These are phyloP conservation scores for Calonectria pseudoturangicola DNA, from an alignment of 2,329 filamentous ascomycete genomes.

Conservation along the genomic window DNA sequence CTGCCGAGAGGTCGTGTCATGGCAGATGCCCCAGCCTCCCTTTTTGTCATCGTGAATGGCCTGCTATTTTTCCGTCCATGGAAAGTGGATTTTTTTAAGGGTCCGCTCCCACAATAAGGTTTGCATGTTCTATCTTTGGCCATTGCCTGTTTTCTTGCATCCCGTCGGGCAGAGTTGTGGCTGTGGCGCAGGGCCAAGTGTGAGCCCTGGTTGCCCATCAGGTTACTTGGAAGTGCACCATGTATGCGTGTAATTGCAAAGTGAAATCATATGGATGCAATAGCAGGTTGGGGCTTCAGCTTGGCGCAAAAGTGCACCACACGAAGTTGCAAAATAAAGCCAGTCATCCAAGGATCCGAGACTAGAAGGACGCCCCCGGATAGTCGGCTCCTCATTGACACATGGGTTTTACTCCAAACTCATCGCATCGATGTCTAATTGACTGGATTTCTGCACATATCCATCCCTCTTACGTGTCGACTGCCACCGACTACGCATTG, in stretches of 20 bases:
- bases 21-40: not conserved
- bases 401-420: not conserved
- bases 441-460: not conserved
- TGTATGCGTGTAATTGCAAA: not conserved
- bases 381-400: conserved; percentile 10
- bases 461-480: conserved; percentile 4
- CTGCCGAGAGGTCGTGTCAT: not conserved
- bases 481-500: not conserved
- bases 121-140: conserved; percentile 25
- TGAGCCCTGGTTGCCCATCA: not conserved
- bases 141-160: conserved; percentile 9
- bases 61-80: not conserved
- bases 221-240: not conserved
- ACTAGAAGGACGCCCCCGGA: conserved; percentile 28
- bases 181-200: conserved; percentile 17
- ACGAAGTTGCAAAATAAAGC: conserved; percentile 9
- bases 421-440: conserved; percentile 10
- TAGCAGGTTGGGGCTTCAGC: not conserved
- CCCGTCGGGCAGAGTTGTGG: not conserved
- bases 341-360: conserved; percentile 6
- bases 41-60: not conserved
- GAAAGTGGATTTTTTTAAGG: not conserved
- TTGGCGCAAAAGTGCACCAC: conserved; percentile 2
- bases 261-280: not conserved
- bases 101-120: conserved; percentile 16